These are phyloP conservation scores for Salinomyces thailandicus DNA, from an alignment of 2,329 filamentous ascomycete genomes.

Conservation along the genomic window DNA sequence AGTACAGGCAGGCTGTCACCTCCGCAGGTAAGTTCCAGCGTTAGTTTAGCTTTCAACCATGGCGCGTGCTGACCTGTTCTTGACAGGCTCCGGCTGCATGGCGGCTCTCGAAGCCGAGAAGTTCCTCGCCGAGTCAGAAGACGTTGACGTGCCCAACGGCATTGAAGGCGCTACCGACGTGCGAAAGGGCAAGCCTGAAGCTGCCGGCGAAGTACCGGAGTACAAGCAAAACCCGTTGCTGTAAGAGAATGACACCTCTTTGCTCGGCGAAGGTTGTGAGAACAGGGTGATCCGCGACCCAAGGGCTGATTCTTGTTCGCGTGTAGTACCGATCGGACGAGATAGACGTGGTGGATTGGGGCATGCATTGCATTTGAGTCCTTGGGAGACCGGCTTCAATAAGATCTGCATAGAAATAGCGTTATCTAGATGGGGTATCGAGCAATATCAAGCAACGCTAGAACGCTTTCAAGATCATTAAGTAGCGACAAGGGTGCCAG, in stretches of 20 bases:
- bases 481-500: neutral
- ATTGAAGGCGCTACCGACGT: conserved; percentile 41
- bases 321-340: conserved; percentile 8
- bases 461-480: conserved; percentile 4
- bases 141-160: conserved; percentile 39
- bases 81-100: conserved; percentile 76
- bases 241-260: conserved; percentile 26
- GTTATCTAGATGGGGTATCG: neutral
- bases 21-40: conserved; percentile 89
- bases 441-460: conserved; percentile 4
- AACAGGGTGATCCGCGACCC: neutral
- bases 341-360: neutral
- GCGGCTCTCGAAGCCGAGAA: conserved; percentile 94
- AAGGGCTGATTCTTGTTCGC: conserved; percentile 4
- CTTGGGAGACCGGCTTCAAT: neutral
- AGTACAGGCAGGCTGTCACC: conserved; percentile 93
- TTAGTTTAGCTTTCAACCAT: no score
- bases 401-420: neutral
- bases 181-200: conserved; percentile 34
- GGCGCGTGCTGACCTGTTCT: neutral
- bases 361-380: neutral
- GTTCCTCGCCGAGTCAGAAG: conserved; percentile 71
- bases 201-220: conserved; percentile 47
- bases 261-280: conserved; percentile 1
- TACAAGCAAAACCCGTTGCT: conserved; percentile 56